Evolutionary conservation across 768 basidiomycete species (phyloP).

Genomic region (Suillus subaureus): DNA sequence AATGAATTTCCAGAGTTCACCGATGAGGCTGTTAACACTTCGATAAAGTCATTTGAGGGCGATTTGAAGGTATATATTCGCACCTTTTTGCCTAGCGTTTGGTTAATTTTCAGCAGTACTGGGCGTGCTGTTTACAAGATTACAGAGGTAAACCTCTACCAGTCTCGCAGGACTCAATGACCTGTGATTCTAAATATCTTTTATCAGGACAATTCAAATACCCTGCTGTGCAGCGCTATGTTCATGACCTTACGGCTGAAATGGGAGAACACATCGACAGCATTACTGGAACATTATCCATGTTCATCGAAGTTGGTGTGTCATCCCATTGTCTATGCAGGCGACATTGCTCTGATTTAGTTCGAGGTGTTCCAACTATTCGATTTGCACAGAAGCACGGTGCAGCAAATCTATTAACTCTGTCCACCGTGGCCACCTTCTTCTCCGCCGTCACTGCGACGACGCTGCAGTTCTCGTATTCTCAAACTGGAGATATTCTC

Average conservation of each 20-base stretch:
- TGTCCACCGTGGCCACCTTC: constrained; percentile 79
- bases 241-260: constrained; percentile 73
- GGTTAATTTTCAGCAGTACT: constrained; percentile 49
- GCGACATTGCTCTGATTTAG: neutral
- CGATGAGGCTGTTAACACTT: constrained; percentile 72
- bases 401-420: constrained; percentile 67
- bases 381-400: constrained; percentile 76
- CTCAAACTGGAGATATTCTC: constrained; percentile 31
- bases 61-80: constrained; percentile 57
- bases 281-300: constrained; percentile 65
- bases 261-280: constrained; percentile 75
- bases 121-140: constrained; percentile 70
- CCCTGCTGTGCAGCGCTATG: constrained; percentile 71
- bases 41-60: constrained; percentile 66
- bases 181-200: constrained; percentile 1
- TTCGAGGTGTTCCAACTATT: constrained; percentile 72
- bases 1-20: constrained; percentile 82
- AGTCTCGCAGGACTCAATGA: neutral
- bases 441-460: constrained; percentile 77
- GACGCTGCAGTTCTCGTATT: constrained; percentile 68
- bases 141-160: constrained; percentile 50
- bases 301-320: constrained; percentile 78
- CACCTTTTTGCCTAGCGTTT: neutral
- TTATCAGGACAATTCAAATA: constrained; percentile 66
- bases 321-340: neutral